Conservation (phyloP, 2,329 filamentous ascomycete species). For the Trichoderma sp. region DNA sequence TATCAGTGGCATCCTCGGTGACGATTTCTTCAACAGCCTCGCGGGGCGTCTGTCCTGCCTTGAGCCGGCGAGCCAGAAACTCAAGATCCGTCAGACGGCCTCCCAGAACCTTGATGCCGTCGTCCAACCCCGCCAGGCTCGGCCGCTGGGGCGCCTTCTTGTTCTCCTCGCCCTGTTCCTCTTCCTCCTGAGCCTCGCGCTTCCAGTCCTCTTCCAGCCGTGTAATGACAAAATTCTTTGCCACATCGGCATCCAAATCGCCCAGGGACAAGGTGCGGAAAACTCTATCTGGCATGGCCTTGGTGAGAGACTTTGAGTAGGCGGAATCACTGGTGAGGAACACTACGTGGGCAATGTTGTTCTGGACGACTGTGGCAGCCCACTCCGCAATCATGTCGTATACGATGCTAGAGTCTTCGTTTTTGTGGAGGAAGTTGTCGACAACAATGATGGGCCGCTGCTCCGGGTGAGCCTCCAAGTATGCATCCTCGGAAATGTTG, state of each 20-base stretch:
- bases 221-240: slow-evolving; percentile 84
- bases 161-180: slow-evolving; percentile 27
- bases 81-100: slow-evolving; percentile 95
- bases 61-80: slow-evolving; percentile 85
- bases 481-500: slow-evolving; percentile 75
- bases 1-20: slow-evolving; percentile 81
- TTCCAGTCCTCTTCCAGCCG: slow-evolving; percentile 60
- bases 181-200: slow-evolving; percentile 29
- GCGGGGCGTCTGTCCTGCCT: slow-evolving; percentile 77
- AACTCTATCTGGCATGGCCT: slow-evolving; percentile 83
- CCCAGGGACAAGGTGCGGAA: slow-evolving; percentile 83
- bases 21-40: slow-evolving; percentile 85
- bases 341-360: slow-evolving; percentile 88
- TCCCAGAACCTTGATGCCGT: slow-evolving; percentile 76
- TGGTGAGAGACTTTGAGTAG: slow-evolving; percentile 81
- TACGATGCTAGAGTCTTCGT: slow-evolving; percentile 59
- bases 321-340: slow-evolving; percentile 89
- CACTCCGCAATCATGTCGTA: slow-evolving; percentile 84
- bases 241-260: slow-evolving; percentile 80
- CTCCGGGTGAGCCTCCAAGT: slow-evolving; percentile 85
- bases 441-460: slow-evolving; percentile 78
- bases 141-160: slow-evolving; percentile 29
- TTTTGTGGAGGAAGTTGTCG: slow-evolving; percentile 87
- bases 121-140: slow-evolving; percentile 70
- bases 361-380: slow-evolving; percentile 80